Evolutionary conservation across 345 rosid genomes (phyloP).

Genomic region (Sonneratia caseolaris): DNA sequence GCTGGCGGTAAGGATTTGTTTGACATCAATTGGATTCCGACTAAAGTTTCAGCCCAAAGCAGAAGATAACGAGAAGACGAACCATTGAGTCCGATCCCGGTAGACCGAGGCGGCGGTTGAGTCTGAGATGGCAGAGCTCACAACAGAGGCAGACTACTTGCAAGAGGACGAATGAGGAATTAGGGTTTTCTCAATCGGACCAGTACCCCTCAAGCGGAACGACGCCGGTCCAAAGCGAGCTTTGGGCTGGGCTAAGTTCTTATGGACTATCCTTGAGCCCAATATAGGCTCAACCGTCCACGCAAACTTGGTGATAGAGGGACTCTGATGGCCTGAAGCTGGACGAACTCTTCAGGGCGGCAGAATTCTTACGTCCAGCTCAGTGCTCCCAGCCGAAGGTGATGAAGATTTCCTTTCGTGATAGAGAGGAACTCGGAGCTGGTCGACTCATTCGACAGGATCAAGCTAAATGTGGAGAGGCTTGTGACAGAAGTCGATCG

Average conservation of each 20-base stretch:
- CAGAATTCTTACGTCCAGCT: too few relatives aligned
- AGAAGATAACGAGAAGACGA: background rate
- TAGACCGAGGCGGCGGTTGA: constrained; percentile 4
- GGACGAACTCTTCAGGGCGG: constrained; percentile 6
- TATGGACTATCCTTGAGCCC: background rate
- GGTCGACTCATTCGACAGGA: too few relatives aligned
- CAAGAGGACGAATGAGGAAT: background rate
- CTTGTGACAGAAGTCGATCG: background rate
- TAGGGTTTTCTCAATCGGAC: background rate
- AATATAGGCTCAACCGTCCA: background rate
- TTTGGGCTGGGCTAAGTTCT: background rate
- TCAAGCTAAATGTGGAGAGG: constrained; percentile 1
- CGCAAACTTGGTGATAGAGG: constrained; percentile 15
- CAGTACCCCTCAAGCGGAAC: background rate
- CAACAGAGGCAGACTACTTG: background rate
- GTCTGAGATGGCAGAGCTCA: background rate
- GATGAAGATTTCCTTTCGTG: too few relatives aligned
- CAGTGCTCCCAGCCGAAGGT: too few relatives aligned
- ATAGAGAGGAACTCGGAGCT: too few relatives aligned
- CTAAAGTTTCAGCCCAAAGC: background rate
- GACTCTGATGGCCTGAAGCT: constrained; percentile 24
- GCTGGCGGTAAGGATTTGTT: background rate
- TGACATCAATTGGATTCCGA: background rate
- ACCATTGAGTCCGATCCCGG: constrained; percentile 8
- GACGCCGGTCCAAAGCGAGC: background rate